Base-by-base conservation (phyloP, 345 rosid species). In the Populus davidiana region DNA sequence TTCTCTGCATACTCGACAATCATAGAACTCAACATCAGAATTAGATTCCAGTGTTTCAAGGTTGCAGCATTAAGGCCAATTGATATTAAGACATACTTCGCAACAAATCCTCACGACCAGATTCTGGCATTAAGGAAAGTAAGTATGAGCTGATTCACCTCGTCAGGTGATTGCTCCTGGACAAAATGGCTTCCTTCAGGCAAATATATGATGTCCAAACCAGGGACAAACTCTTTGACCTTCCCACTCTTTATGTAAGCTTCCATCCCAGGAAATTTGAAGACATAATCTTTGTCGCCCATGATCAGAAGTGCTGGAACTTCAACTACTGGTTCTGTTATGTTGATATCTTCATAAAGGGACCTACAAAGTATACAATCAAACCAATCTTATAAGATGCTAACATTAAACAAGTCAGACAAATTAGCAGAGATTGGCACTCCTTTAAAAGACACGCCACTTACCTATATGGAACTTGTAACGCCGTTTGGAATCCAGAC, bases 121-220 rank as follows among this genome's bases (percentile, higher is more conserved):
- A 80, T 75, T 7, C 41, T 27, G 52, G 79, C 16, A 67, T 65
- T 67, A 43, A 87, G 85, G 88, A 87, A 89, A 73, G 74, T 64
- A 21, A 89, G 74, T 63, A 89, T 59, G 20, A 84, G 83, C 72
- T 86, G 78, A 54, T 88, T 86, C 74, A 88, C 88, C 79, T 81
- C 56, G 21, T 86, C 89, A 11, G 91, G 91, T 20, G 76, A 80
- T 44, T 90, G 91, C 82, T 90, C 91, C 47, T 86, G 93, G 44
- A 86, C 86, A 75, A 86, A 90, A 84, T 88, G 91, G 5, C 70
- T 79, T 33, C 93, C 91, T 75, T 88, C 86, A n/a, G 93, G 89
- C 72, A 87, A 27, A 67, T 82, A 72, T 12, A 77, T 68, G 18
- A 86, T 77, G 75, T 89, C 92, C 81, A 90, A 71, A 47, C 83